These are phyloP conservation scores for Globisporangium paddicum DNA, from an alignment of 352 stramenopile species.

Conservation along the genomic window DNA sequence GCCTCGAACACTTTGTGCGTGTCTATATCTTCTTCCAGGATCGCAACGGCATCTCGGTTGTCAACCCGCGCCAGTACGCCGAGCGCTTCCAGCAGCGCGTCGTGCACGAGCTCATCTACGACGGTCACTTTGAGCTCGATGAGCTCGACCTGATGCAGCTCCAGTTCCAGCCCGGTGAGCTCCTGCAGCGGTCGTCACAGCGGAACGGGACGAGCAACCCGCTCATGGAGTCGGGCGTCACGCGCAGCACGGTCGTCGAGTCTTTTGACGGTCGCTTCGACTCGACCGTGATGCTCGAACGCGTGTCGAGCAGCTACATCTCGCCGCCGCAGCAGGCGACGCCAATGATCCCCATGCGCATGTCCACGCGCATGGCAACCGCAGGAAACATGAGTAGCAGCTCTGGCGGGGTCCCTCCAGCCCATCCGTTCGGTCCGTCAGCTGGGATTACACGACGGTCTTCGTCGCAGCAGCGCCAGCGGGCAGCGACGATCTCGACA, in stretches of 20 bases:
- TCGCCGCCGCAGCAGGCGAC: conserved; percentile 9
- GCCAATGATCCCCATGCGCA: conserved; percentile 9
- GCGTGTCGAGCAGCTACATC: conserved; percentile 12
- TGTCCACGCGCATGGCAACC: conserved; percentile 11
- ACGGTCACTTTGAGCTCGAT: conserved; percentile 30
- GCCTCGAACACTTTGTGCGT: conserved; percentile 81
- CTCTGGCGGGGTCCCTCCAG: neutral
- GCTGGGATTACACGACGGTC: conserved; percentile 3
- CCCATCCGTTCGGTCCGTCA: neutral
- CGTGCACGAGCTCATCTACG: conserved; percentile 69
- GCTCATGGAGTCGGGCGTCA: conserved; percentile 37
- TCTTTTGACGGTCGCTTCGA: conserved; percentile 34
- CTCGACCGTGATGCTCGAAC: conserved; percentile 20
- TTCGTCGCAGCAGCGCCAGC: conserved; percentile 14
- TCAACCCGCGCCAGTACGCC: conserved; percentile 67
- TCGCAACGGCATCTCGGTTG: conserved; percentile 62
- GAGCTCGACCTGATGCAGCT: conserved; percentile 30
- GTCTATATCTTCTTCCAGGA: conserved; percentile 73
- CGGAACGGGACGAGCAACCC: conserved; percentile 21
- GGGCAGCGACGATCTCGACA: conserved; percentile 10
- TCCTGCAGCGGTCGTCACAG: conserved; percentile 13
- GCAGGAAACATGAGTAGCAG: neutral
- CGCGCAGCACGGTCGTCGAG: conserved; percentile 45
- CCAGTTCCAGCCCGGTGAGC: conserved; percentile 21
- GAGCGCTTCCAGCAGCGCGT: conserved; percentile 77